Evolutionary conservation across 768 basidiomycete genomes (phyloP).

Genomic region (Clavulina sp.): DNA sequence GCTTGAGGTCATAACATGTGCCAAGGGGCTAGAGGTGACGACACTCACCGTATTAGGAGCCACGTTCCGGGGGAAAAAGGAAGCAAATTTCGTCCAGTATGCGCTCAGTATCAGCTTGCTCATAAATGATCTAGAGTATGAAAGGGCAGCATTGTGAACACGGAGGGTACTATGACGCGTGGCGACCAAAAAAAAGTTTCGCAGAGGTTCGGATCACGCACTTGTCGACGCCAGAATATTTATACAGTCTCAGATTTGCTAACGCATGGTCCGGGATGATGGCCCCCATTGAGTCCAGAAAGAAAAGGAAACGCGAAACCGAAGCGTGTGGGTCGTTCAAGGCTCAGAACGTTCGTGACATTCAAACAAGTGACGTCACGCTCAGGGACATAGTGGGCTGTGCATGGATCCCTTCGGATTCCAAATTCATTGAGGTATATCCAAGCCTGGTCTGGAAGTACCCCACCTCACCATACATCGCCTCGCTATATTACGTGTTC

Average conservation of each 20-base stretch:
- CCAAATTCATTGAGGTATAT: too few relatives aligned
- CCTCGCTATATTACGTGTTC: too few relatives aligned
- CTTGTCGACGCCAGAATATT: conserved; percentile 73
- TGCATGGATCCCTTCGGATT: too few relatives aligned
- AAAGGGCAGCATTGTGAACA: too few relatives aligned
- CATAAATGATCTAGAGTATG: conserved; percentile 60
- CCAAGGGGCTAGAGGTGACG: background rate
- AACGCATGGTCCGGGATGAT: conserved; percentile 44
- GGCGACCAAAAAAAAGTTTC: background rate
- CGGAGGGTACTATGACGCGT: conserved; percentile 6
- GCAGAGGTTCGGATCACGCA: conserved; percentile 19
- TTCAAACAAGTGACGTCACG: too few relatives aligned
- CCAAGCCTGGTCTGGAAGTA: too few relatives aligned
- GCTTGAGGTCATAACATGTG: background rate
- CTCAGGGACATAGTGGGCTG: too few relatives aligned
- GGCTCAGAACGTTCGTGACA: too few relatives aligned
- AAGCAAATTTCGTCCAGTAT: conserved; percentile 87
- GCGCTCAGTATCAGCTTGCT: conserved; percentile 64
- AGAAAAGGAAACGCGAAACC: background rate
- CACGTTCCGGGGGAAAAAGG: conserved; percentile 63
- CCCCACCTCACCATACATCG: too few relatives aligned
- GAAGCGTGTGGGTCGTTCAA: too few relatives aligned
- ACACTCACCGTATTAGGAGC: conserved; percentile 75
- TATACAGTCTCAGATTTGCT: conserved; percentile 56
- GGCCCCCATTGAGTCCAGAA: conserved; percentile 1